A percentile compares a stretch with the other conserved stretches of the same genome.
phyloP scores from a whole-genome alignment of 2,329 filamentous ascomycete species.

The Colletotrichum lini region DNA sequence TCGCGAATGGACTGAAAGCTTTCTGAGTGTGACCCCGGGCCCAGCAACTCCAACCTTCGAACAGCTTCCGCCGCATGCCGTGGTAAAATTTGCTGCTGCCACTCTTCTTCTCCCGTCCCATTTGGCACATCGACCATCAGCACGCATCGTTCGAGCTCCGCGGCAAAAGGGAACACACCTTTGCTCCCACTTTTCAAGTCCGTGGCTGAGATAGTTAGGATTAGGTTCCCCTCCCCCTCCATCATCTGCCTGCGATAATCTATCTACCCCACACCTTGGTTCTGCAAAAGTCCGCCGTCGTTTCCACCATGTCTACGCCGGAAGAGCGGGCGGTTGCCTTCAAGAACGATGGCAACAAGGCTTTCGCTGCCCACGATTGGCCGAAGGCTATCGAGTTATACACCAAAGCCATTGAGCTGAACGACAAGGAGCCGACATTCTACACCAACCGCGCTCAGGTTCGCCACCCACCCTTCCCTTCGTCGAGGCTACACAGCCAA shows the following conservation, averaged over 20 bases:
- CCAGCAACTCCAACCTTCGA: slow-evolving; percentile 39
- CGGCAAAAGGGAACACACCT: slow-evolving; percentile 1
- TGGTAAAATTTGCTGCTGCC: slow-evolving; percentile 28
- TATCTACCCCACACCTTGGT: slow-evolving; percentile 35
- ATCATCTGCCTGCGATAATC: slow-evolving; percentile 23
- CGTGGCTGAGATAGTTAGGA: slow-evolving; percentile 18
- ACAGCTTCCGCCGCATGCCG: slow-evolving; percentile 35
- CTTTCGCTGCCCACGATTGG: slow-evolving; percentile 92
- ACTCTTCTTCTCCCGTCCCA: slow-evolving; percentile 12
- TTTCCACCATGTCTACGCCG: slow-evolving; percentile 56
- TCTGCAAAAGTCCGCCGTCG: slow-evolving; percentile 20
- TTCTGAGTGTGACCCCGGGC: slow-evolving; percentile 28
- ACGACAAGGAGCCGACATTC: slow-evolving; percentile 88
- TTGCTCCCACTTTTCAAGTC: slow-evolving; percentile 23
- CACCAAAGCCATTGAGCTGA: slow-evolving; percentile 86
- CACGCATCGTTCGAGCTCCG: slow-evolving; percentile 1
- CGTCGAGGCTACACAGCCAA: slow-evolving; percentile 8
- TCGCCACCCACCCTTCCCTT: slow-evolving; percentile 40
- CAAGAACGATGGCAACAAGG: slow-evolving; percentile 96
- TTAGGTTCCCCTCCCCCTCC: slow-evolving; percentile 4
- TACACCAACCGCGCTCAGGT: slow-evolving; percentile 97
- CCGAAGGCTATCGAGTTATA: slow-evolving; percentile 85
- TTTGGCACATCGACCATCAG: not conserved
- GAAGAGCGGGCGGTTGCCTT: slow-evolving; percentile 82
- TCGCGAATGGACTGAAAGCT: slow-evolving; percentile 34